A percentile compares a stretch with the other conserved stretches of the same genome.
These are phyloP conservation scores for Verticillium isaacii DNA, from an alignment of 2,329 filamentous ascomycete species.

Conservation along the genomic window DNA sequence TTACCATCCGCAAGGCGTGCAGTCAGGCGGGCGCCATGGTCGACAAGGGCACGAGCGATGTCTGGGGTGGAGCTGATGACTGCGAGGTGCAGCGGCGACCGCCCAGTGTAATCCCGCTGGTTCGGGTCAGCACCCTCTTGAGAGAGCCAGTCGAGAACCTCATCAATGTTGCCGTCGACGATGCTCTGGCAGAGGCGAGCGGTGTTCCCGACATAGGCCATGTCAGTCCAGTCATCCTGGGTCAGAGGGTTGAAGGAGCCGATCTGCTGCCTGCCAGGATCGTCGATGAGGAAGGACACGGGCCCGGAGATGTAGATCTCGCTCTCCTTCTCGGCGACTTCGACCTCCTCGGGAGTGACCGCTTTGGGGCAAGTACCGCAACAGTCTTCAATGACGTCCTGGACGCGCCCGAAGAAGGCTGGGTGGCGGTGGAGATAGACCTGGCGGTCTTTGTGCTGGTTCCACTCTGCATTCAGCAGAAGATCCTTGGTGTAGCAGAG, in stretches of 20 bases:
- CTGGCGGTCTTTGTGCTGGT: slow-evolving; percentile 67
- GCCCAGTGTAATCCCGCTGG: slow-evolving; percentile 70
- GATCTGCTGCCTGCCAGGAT: slow-evolving; percentile 72
- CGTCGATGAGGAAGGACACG: slow-evolving; percentile 71
- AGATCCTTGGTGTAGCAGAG: slow-evolving; percentile 78
- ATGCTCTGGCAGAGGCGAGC: slow-evolving; percentile 76
- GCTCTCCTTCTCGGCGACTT: slow-evolving; percentile 64
- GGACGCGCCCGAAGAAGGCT: slow-evolving; percentile 73
- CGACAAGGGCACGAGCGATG: slow-evolving; percentile 66
- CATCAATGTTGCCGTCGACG: slow-evolving; percentile 65
- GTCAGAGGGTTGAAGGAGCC: slow-evolving; percentile 75
- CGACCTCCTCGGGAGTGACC: slow-evolving; percentile 64
- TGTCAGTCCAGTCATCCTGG: slow-evolving; percentile 82
- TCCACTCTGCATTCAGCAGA: slow-evolving; percentile 82
- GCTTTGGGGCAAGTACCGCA: slow-evolving; percentile 74
- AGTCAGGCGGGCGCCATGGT: slow-evolving; percentile 67
- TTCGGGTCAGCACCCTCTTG: slow-evolving; percentile 68
- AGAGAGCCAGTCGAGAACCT: slow-evolving; percentile 64
- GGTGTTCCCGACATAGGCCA: slow-evolving; percentile 83
- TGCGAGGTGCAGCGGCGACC: slow-evolving; percentile 75
- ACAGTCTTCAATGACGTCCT: slow-evolving; percentile 75
- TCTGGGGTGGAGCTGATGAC: slow-evolving; percentile 62
- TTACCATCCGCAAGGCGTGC: slow-evolving; percentile 73
- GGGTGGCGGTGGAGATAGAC: slow-evolving; percentile 80
- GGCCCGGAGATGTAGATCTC: slow-evolving; percentile 73